phyloP scores from a whole-genome alignment of 1,284 basidiomycete species.

The Sanghuangporus weigelae region DNA sequence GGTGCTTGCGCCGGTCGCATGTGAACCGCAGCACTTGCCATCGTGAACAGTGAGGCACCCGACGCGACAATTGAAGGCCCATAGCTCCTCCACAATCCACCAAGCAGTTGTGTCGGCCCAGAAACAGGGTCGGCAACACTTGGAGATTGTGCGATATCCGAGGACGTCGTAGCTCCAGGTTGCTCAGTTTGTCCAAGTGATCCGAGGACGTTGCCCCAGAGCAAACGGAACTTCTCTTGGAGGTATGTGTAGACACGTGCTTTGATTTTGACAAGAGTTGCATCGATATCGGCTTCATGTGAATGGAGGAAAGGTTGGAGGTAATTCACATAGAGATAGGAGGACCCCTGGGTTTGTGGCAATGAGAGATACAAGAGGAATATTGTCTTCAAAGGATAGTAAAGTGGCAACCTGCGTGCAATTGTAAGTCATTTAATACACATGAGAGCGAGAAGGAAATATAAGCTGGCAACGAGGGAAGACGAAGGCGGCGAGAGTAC shows the following conservation, averaged over 20 bases:
- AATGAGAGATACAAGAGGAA: constrained; percentile 86
- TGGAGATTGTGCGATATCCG: constrained; percentile 36
- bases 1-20: constrained; percentile 18
- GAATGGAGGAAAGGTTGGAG: constrained; percentile 74
- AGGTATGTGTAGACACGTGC: constrained; percentile 56
- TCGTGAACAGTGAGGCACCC: constrained; percentile 53
- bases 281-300: constrained; percentile 80
- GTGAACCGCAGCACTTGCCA: constrained; percentile 33
- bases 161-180: constrained; percentile 28
- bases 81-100: constrained; percentile 66
- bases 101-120: constrained; percentile 57
- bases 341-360: constrained; percentile 84
- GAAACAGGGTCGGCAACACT: constrained; percentile 49
- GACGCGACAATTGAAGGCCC: constrained; percentile 66
- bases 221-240: constrained; percentile 52
- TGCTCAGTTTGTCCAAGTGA: constrained; percentile 37
- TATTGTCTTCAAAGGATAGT: constrained; percentile 78
- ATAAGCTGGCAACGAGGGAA: not conserved
- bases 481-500: not conserved
- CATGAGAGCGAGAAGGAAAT: not conserved
- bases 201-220: constrained; percentile 56
- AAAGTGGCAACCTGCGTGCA: constrained; percentile 74
- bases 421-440: constrained; percentile 12
- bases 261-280: constrained; percentile 58
- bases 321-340: constrained; percentile 72